A percentile compares a stretch with the other conserved stretches of the same genome.
Evolutionary conservation across 1,284 basidiomycete genomes (phyloP).

Genomic region (Sanghuangporus weigelae): DNA sequence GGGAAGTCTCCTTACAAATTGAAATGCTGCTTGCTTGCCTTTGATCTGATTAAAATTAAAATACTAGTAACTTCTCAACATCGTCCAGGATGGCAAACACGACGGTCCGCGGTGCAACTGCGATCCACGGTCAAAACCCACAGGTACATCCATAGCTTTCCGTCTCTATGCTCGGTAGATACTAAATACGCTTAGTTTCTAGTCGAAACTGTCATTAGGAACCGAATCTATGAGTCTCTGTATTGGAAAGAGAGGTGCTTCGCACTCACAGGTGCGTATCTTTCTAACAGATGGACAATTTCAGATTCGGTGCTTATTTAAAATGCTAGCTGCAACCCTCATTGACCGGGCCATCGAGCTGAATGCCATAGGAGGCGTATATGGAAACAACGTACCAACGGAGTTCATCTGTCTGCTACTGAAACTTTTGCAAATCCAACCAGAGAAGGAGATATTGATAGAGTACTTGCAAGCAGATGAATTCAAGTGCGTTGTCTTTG

Average conservation of each 20-base stretch:
- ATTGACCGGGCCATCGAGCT: constrained; percentile 90
- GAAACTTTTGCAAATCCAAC: constrained; percentile 95
- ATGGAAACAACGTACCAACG: constrained; percentile 88
- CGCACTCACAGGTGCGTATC: constrained; percentile 71
- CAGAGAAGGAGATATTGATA: constrained; percentile 91
- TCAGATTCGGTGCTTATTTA: not conserved
- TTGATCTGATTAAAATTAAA: no score
- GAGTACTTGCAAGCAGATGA: constrained; percentile 95
- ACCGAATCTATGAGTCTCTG: constrained; percentile 90
- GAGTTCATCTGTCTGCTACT: constrained; percentile 88
- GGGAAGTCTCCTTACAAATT: no score
- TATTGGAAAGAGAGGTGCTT: constrained; percentile 99
- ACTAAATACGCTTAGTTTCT: constrained; percentile 60
- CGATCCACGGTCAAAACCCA: constrained; percentile 94
- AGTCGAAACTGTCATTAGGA: constrained; percentile 95
- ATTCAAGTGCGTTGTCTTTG: constrained; percentile 78
- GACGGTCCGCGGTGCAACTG: constrained; percentile 73
- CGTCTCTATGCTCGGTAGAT: not conserved
- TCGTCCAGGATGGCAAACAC: constrained; percentile 76
- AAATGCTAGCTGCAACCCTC: constrained; percentile 71
- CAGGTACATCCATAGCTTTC: constrained; percentile 46
- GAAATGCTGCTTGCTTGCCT: no score
- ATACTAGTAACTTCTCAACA: no score
- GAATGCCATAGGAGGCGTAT: constrained; percentile 87
- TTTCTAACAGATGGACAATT: not conserved